A percentile compares a stretch with the other conserved stretches of the same genome.
phyloP scores from a whole-genome alignment of 1,284 basidiomycete species.

The Heterobasidion parviporum region DNA sequence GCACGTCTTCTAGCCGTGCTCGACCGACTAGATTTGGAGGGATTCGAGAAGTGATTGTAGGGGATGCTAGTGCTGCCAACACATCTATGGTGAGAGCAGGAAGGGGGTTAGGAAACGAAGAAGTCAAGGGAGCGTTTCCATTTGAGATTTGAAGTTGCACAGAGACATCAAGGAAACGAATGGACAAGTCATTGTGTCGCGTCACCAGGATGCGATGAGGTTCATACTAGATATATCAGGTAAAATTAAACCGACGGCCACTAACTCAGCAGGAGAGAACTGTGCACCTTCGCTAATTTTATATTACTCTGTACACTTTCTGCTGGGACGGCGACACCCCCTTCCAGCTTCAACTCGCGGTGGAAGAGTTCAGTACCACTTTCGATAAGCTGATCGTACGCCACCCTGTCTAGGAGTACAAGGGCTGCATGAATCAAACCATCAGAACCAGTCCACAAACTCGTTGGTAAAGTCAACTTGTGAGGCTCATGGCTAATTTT shows the following conservation, averaged over 20 bases:
- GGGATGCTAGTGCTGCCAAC: conserved; percentile 37
- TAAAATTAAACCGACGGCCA: neutral
- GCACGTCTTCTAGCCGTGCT: conserved; percentile 40
- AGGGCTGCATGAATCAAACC: conserved; percentile 35
- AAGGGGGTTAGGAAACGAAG: conserved; percentile 54
- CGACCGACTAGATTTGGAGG: conserved; percentile 23
- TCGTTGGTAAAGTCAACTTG: conserved; percentile 28
- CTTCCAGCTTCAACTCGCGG: conserved; percentile 18
- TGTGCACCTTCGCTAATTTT: conserved; percentile 40
- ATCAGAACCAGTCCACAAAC: conserved; percentile 30
- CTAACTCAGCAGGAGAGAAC: neutral
- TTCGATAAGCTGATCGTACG: conserved; percentile 28
- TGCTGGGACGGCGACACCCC: conserved; percentile 40
- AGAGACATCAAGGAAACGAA: conserved; percentile 65
- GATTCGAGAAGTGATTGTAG: conserved; percentile 27
- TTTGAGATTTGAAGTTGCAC: conserved; percentile 53
- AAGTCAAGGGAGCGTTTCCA: conserved; percentile 34
- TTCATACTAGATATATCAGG: conserved; percentile 39
- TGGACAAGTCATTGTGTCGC: conserved; percentile 52
- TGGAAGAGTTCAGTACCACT: conserved; percentile 12
- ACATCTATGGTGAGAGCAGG: conserved; percentile 57
- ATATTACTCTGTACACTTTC: conserved; percentile 36
- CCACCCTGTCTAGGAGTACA: conserved; percentile 33
- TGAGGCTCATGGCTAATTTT: conserved; percentile 31
- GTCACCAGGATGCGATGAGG: conserved; percentile 63